A percentile compares a stretch with the other conserved stretches of the same genome.
Evolutionary conservation across 306 rosid species (phyloP).

Genomic region (Quercus bicolor): DNA sequence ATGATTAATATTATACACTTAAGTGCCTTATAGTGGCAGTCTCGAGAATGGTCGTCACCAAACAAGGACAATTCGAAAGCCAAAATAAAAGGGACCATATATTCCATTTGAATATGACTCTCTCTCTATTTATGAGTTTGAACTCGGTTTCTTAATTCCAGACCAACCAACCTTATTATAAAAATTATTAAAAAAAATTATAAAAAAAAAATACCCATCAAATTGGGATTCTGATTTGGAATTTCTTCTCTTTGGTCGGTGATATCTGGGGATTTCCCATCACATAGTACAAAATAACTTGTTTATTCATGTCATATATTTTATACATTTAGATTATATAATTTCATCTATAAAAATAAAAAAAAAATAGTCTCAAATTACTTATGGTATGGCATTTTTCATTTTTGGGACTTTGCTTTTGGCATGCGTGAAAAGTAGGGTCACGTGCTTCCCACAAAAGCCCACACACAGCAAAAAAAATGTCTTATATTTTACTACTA

Average conservation of each 20-base stretch:
- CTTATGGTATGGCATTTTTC: slow-evolving; percentile 28
- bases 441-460: slow-evolving; percentile 68
- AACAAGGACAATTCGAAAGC: slow-evolving; percentile 26
- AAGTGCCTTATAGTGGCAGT: slow-evolving; percentile 18
- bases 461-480: not conserved
- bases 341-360: too few relatives aligned
- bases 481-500: not conserved
- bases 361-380: not conserved
- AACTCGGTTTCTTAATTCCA: slow-evolving; percentile 17
- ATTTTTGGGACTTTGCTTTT: slow-evolving; percentile 42
- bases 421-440: slow-evolving; percentile 83
- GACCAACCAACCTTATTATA: not conserved
- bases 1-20: not conserved
- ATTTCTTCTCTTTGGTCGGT: slow-evolving; percentile 25
- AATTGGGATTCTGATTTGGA: not conserved
- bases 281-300: not conserved
- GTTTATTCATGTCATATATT: not conserved
- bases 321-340: not conserved
- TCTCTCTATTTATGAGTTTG: not conserved
- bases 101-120: not conserved
- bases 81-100: slow-evolving; percentile 21
- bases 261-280: not conserved
- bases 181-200: not conserved
- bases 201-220: too few relatives aligned
- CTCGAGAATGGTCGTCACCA: slow-evolving; percentile 26